A percentile compares a stretch with the other conserved stretches of the same genome.
Evolutionary conservation across 2,329 filamentous ascomycete species (phyloP).

Genomic region (Botrytis squamosa): DNA sequence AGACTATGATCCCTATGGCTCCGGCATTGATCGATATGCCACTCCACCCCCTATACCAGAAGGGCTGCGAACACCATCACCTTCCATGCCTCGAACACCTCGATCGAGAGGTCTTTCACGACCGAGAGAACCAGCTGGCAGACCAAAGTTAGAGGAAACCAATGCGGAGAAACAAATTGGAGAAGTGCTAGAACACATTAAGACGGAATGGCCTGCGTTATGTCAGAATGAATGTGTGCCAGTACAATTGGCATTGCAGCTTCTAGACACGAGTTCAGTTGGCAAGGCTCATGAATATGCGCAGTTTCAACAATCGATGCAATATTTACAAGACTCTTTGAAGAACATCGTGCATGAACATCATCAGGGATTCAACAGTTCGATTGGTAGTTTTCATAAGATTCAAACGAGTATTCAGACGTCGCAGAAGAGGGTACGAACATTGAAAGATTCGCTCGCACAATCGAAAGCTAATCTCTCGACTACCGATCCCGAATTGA

Average conservation of each 20-base stretch:
- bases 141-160: constrained; percentile 30
- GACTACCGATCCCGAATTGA: constrained; percentile 84
- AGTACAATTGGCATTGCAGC: constrained; percentile 89
- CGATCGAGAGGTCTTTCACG: constrained; percentile 27
- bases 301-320: constrained; percentile 79
- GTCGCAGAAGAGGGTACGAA: constrained; percentile 81
- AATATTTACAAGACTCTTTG: constrained; percentile 85
- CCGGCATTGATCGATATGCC: constrained; percentile 30
- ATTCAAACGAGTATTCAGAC: constrained; percentile 91
- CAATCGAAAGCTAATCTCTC: constrained; percentile 79
- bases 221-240: constrained; percentile 84
- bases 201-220: constrained; percentile 90
- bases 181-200: constrained; percentile 73
- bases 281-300: constrained; percentile 85
- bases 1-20: constrained; percentile 39
- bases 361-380: constrained; percentile 98
- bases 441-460: constrained; percentile 78
- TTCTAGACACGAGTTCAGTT: constrained; percentile 91
- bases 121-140: constrained; percentile 23
- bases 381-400: constrained; percentile 97
- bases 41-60: constrained; percentile 27
- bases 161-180: constrained; percentile 38
- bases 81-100: constrained; percentile 29
- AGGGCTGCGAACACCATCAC: constrained; percentile 21
- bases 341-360: constrained; percentile 98